Conservation (phyloP, 73 alveolate genomes). For the Blepharisma stoltei region DNA sequence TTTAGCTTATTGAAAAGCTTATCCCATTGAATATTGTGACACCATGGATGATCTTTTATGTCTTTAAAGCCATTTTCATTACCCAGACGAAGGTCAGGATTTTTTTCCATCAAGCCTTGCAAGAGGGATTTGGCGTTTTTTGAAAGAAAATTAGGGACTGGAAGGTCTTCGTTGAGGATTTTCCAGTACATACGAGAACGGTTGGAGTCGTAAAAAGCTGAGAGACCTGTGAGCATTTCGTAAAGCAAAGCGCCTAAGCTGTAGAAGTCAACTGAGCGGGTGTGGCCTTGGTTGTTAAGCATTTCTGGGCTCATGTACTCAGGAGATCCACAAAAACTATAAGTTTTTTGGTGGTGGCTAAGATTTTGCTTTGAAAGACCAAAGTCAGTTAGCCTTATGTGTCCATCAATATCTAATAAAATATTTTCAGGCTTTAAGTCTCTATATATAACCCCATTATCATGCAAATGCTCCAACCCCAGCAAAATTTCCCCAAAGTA, state of each 20-base stretch:
- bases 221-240: conserved; percentile 61
- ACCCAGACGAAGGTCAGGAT: conserved; percentile 83
- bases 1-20: conserved; percentile 46
- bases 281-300: conserved; percentile 47
- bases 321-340: conserved; percentile 26
- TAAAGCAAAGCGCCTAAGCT: conserved; percentile 45
- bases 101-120: conserved; percentile 63
- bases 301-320: conserved; percentile 34
- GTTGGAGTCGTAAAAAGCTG: conserved; percentile 51
- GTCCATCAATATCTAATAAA: conserved; percentile 35
- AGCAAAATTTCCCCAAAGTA: conserved; percentile 58
- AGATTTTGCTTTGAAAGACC: conserved; percentile 18
- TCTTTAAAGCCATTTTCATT: conserved; percentile 52
- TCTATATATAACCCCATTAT: conserved; percentile 44
- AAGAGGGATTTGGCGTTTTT: conserved; percentile 58
- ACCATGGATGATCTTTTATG: conserved; percentile 70
- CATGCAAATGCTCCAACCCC: conserved; percentile 67
- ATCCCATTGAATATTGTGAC: conserved; percentile 61
- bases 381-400: conserved; percentile 24
- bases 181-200: conserved; percentile 39
- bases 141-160: conserved; percentile 37
- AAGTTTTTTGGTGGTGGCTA: not conserved
- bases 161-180: conserved; percentile 37
- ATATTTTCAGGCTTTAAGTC: conserved; percentile 78
- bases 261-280: conserved; percentile 42